These are phyloP conservation scores for Globisporangium paroecandrum DNA, from an alignment of 352 stramenopile genomes.

Conservation along the genomic window DNA sequence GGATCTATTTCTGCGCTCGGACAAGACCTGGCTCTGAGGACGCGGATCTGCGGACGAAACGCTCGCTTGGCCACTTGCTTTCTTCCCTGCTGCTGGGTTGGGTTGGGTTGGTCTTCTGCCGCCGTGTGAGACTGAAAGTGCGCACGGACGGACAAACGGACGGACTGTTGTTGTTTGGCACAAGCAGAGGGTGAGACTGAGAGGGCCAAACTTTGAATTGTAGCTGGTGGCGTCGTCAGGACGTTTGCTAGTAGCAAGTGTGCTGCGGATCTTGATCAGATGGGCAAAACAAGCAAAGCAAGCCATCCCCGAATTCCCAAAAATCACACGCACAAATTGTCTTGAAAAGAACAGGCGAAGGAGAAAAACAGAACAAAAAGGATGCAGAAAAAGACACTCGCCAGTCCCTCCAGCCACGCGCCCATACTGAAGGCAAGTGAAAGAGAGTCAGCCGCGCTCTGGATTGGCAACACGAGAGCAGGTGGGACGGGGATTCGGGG, in stretches of 20 bases:
- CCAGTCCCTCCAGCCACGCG: not conserved
- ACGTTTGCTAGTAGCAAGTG: not conserved
- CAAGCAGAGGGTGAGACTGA: not conserved
- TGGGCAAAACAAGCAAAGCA: not conserved
- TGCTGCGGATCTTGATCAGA: constrained; percentile 2
- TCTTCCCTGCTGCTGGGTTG: not conserved
- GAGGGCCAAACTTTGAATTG: not conserved
- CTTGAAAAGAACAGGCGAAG: not conserved
- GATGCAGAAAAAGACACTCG: not conserved
- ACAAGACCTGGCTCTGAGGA: constrained; percentile 1
- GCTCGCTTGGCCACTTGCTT: constrained; percentile 1
- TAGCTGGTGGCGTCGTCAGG: constrained; percentile 5
- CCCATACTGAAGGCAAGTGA: not conserved
- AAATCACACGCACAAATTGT: not conserved
- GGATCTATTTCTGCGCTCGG: not conserved
- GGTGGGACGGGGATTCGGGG: not conserved
- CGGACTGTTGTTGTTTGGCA: not conserved
- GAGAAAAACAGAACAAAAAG: constrained; percentile 7
- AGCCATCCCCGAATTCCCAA: not conserved
- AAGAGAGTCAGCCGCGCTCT: constrained; percentile 1
- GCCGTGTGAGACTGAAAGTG: not conserved
- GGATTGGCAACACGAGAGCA: not conserved
- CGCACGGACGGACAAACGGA: not conserved
- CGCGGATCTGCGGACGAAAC: not conserved
- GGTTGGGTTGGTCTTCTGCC: not conserved